Evolutionary conservation across 176 grass and related monocot species (phyloP).

Genomic region (Oryza coarctata): DNA sequence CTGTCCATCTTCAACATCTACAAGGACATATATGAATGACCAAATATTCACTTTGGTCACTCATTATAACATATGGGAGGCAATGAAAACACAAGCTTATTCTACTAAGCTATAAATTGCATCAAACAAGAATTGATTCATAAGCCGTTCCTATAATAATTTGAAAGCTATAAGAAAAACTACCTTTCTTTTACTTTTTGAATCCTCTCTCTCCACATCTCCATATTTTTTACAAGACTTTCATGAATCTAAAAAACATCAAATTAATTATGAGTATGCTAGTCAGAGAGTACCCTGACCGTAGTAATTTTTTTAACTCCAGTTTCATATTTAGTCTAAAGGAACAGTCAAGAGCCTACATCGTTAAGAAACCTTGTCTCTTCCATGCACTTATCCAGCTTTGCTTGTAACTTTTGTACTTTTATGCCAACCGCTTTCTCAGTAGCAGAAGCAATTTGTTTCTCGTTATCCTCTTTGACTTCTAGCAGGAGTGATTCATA

Average conservation of each 20-base stretch:
- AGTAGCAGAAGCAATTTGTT: conserved; percentile 54
- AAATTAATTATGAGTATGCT: conserved; percentile 7
- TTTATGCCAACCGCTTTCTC: conserved; percentile 59
- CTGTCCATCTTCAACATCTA: conserved; percentile 12
- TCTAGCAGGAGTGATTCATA: conserved; percentile 80
- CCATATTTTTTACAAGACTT: conserved; percentile 75
- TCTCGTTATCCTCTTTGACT: conserved; percentile 73
- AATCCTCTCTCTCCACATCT: conserved; percentile 72
- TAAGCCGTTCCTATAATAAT: not conserved
- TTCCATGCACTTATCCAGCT: conserved; percentile 65
- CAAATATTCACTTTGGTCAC: not conserved
- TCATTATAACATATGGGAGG: not conserved
- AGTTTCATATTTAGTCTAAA: conserved; percentile 22
- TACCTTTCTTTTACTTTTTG: conserved; percentile 70
- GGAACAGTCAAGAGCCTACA: conserved; percentile 42
- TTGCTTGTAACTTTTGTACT: conserved; percentile 63
- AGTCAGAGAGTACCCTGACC: not conserved
- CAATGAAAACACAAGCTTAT: not conserved
- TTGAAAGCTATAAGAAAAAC: not conserved
- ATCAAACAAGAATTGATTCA: conserved; percentile 12
- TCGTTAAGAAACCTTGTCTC: conserved; percentile 84
- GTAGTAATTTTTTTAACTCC: conserved; percentile 14
- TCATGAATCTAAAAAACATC: conserved; percentile 54
- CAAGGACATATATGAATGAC: not conserved
- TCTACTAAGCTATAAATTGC: not conserved